A percentile compares a stretch with the other conserved stretches of the same genome.
Conservation (phyloP, 192 early-diverging fungal genomes). For the Coemansia sp. region DNA sequence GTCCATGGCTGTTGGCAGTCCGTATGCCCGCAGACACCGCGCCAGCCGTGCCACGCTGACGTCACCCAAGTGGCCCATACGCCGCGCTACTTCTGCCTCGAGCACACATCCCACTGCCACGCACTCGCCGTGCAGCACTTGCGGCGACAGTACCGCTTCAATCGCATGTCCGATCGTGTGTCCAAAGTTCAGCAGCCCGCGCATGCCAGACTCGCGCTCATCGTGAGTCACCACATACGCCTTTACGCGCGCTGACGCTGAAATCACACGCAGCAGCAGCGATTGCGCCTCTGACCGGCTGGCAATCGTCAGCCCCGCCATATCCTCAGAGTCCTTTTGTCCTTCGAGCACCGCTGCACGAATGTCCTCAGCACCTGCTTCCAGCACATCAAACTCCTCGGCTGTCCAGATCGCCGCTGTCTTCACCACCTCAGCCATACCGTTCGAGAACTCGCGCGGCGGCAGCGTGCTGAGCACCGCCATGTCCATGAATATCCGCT, state of each 20-base stretch:
- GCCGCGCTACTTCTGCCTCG: constrained; percentile 90
- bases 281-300: constrained; percentile 64
- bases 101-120: constrained; percentile 93
- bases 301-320: constrained; percentile 36
- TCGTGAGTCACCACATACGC: constrained; percentile 93
- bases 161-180: constrained; percentile 97
- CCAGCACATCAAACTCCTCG: constrained; percentile 85
- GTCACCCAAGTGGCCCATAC: constrained; percentile 82
- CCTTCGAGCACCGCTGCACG: constrained; percentile 67
- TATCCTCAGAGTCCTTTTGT: constrained; percentile 9
- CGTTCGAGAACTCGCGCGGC: constrained; percentile 89
- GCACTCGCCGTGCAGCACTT: constrained; percentile 95
- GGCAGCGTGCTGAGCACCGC: constrained; percentile 82
- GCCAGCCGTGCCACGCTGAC: constrained; percentile 83
- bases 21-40: constrained; percentile 81
- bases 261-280: constrained; percentile 79
- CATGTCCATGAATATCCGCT: constrained; percentile 90
- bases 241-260: constrained; percentile 87
- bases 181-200: constrained; percentile 95
- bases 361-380: constrained; percentile 81
- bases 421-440: constrained; percentile 98
- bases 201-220: constrained; percentile 91
- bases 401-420: constrained; percentile 92
- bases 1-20: constrained; percentile 80
- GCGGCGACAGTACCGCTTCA: constrained; percentile 86